Percentiles rank a stretch among this genome's conserved stretches.
These are phyloP conservation scores for Fraxinus albicans DNA, from an alignment of 305 asterid species.

Conservation along the genomic window DNA sequence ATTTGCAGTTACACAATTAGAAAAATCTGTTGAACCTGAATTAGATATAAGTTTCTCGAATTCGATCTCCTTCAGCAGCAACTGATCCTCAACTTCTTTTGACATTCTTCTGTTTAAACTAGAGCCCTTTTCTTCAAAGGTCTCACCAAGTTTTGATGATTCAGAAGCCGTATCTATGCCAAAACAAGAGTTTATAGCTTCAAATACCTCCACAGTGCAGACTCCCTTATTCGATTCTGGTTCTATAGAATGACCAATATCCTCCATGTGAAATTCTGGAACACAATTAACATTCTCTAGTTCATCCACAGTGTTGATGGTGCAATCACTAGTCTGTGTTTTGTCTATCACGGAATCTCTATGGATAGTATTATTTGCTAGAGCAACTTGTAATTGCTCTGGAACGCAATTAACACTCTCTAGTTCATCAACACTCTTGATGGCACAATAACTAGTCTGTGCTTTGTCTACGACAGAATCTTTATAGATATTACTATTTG, in stretches of 20 bases:
- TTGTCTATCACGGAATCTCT: constrained; percentile 32
- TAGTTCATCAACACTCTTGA: constrained; percentile 27
- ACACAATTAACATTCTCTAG: constrained; percentile 24
- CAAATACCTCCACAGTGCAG: constrained; percentile 38
- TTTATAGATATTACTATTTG: constrained; percentile 14
- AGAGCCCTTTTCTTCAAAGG: constrained; percentile 26
- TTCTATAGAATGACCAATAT: constrained; percentile 27
- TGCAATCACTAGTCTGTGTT: constrained; percentile 23
- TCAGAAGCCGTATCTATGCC: constrained; percentile 40
- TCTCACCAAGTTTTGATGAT: constrained; percentile 34
- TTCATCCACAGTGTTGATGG: constrained; percentile 25
- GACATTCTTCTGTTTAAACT: constrained; percentile 26
- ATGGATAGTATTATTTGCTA: constrained; percentile 14
- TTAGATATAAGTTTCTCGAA: constrained; percentile 53
- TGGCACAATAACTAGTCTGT: constrained; percentile 23
- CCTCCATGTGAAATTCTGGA: constrained; percentile 33
- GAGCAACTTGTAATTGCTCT: constrained; percentile 19
- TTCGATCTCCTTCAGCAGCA: constrained; percentile 68
- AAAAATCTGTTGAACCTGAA: constrained; percentile 35
- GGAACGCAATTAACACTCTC: constrained; percentile 23
- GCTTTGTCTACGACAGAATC: constrained; percentile 31
- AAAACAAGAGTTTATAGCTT: constrained; percentile 41
- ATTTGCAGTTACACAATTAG: constrained; percentile 34
- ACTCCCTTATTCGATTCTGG: constrained; percentile 32
- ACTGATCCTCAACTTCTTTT: constrained; percentile 47